Conservation (phyloP, 257 asterid genomes). For the Osmanthus fragrans region DNA sequence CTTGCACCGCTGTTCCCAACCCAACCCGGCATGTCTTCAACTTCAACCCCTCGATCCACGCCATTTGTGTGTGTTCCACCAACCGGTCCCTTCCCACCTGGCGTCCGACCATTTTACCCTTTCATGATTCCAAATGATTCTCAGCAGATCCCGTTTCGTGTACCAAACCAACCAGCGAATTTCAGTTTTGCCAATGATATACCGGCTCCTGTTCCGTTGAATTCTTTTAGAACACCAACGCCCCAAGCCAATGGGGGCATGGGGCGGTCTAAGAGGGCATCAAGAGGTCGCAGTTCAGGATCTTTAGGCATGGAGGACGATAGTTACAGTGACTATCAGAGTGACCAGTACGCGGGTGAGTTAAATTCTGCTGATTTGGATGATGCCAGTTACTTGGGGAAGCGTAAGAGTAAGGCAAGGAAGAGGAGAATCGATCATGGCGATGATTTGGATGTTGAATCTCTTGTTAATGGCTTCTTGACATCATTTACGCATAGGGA, state of each 20-base stretch:
- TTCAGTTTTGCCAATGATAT: conserved; percentile 38
- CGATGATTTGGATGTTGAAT: conserved; percentile 47
- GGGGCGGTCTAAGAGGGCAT: conserved; percentile 38
- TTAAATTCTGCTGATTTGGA: conserved; percentile 39
- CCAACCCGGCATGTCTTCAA: conserved; percentile 49
- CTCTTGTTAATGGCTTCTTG: conserved; percentile 43
- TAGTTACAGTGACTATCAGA: conserved; percentile 40
- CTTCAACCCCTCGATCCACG: conserved; percentile 56
- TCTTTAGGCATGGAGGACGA: conserved; percentile 48
- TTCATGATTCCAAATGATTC: conserved; percentile 44
- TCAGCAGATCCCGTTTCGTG: conserved; percentile 32
- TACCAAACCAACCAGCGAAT: conserved; percentile 33
- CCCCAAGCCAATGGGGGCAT: conserved; percentile 52
- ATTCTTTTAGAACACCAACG: conserved; percentile 70
- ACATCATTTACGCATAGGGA: conserved; percentile 44
- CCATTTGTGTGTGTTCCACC: conserved; percentile 93
- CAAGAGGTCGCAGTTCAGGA: conserved; percentile 27
- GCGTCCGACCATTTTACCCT: conserved; percentile 85
- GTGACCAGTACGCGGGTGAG: neutral
- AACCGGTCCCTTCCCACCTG: conserved; percentile 87
- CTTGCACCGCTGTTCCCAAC: conserved; percentile 79
- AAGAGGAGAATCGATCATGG: conserved; percentile 23
- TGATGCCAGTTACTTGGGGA: conserved; percentile 44
- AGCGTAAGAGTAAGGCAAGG: conserved; percentile 49
- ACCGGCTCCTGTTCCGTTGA: conserved; percentile 72